Evolutionary conservation across 2,329 filamentous ascomycete species (phyloP).

Genomic region (Alternaria arbusti): DNA sequence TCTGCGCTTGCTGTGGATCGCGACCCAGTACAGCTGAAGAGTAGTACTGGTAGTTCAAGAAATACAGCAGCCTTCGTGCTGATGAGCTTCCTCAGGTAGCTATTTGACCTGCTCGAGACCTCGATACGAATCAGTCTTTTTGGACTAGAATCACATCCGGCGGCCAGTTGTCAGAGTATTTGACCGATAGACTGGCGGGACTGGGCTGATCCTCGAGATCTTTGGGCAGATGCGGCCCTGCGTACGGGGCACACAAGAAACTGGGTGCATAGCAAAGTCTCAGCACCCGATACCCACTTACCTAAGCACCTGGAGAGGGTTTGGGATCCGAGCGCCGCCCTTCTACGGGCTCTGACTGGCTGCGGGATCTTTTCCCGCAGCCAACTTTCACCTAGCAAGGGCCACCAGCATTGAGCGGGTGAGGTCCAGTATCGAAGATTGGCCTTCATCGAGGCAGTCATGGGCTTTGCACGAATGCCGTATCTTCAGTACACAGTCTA

Average conservation of each 20-base stretch:
- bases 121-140: slow-evolving; percentile 18
- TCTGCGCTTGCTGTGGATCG: not conserved
- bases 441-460: not conserved
- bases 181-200: not conserved
- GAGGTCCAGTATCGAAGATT: slow-evolving; percentile 1
- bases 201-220: not conserved
- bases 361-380: slow-evolving; percentile 8
- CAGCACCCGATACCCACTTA: not conserved
- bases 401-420: slow-evolving; percentile 4
- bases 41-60: not conserved
- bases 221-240: not conserved
- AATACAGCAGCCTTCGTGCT: not conserved
- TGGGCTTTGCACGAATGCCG: not conserved
- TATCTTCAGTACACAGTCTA: not conserved
- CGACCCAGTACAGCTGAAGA: not conserved
- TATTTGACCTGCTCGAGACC: not conserved
- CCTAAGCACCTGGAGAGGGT: not conserved
- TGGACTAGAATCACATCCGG: slow-evolving; percentile 5
- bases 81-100: not conserved
- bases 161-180: not conserved
- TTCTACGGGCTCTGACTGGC: slow-evolving; percentile 5
- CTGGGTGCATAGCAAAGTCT: not conserved
- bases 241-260: not conserved
- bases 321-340: not conserved
- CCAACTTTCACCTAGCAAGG: slow-evolving; percentile 6